phyloP scores from a whole-genome alignment of 805 yeast genomes.

The Pichia nakasei region DNA sequence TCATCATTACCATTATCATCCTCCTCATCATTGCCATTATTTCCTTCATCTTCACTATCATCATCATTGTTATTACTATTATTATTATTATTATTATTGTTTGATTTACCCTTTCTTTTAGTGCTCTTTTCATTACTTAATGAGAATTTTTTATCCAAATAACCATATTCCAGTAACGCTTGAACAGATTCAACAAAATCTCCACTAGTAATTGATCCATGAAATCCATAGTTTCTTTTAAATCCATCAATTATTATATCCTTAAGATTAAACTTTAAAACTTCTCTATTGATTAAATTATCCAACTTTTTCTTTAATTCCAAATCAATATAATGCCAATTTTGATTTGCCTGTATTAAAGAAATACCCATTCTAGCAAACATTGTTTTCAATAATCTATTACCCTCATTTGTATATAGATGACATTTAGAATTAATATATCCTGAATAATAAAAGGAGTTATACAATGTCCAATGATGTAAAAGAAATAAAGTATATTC shows the following conservation, averaged over 20 bases:
- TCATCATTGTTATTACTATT: not conserved
- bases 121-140: constrained; percentile 16
- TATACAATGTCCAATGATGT: constrained; percentile 90
- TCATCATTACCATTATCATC: constrained; percentile 14
- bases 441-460: constrained; percentile 83
- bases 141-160: not conserved
- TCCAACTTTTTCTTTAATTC: constrained; percentile 67
- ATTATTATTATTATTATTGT: constrained; percentile 11
- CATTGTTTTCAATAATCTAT: constrained; percentile 75
- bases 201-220: constrained; percentile 82
- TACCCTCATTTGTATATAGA: constrained; percentile 89
- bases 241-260: constrained; percentile 83
- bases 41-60: constrained; percentile 9
- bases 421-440: constrained; percentile 81
- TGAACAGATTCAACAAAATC: constrained; percentile 87
- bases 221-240: constrained; percentile 75
- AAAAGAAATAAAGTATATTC: constrained; percentile 82
- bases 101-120: constrained; percentile 8
- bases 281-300: constrained; percentile 56
- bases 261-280: constrained; percentile 71
- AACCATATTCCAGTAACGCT: constrained; percentile 69
- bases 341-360: constrained; percentile 77
- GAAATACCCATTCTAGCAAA: constrained; percentile 97
- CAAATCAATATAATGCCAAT: constrained; percentile 86
- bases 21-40: constrained; percentile 1